These are phyloP conservation scores for Candida sakaeoensis DNA, from an alignment of 805 yeast species.

Conservation along the genomic window DNA sequence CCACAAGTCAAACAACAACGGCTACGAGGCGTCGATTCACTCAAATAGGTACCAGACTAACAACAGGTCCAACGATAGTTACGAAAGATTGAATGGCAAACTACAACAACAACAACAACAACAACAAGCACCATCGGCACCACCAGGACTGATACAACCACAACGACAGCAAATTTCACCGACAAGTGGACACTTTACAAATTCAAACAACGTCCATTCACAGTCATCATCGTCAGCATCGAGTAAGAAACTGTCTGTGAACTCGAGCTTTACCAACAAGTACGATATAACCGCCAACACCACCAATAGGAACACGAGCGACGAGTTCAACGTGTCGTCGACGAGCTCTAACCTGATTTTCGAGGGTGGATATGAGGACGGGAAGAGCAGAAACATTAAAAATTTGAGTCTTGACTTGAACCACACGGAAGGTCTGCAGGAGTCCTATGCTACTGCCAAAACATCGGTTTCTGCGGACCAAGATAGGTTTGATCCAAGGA, in stretches of 20 bases:
- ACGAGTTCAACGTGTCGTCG: background rate
- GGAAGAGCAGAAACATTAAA: constrained; percentile 2
- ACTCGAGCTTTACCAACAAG: constrained; percentile 5
- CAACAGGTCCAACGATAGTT: background rate
- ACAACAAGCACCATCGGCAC: no score
- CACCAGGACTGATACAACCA: no score
- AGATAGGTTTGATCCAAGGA: constrained; percentile 7
- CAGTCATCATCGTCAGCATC: constrained; percentile 5
- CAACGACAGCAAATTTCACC: background rate
- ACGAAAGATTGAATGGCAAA: background rate
- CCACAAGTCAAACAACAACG: background rate
- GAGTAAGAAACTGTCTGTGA: constrained; percentile 7
- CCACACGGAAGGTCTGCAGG: constrained; percentile 1
- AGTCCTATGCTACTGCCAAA: background rate
- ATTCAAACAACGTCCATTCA: no score
- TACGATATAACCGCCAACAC: background rate
- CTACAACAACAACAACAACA: no score
- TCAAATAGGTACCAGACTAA: background rate
- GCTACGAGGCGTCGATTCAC: background rate
- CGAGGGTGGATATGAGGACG: background rate
- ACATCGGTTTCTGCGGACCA: background rate
- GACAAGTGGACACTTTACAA: background rate
- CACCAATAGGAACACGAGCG: constrained; percentile 1
- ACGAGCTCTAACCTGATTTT: background rate
- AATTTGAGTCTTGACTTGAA: constrained; percentile 6